Base-by-base conservation (phyloP, 805 yeast genomes). In the Naumovozyma baii region DNA sequence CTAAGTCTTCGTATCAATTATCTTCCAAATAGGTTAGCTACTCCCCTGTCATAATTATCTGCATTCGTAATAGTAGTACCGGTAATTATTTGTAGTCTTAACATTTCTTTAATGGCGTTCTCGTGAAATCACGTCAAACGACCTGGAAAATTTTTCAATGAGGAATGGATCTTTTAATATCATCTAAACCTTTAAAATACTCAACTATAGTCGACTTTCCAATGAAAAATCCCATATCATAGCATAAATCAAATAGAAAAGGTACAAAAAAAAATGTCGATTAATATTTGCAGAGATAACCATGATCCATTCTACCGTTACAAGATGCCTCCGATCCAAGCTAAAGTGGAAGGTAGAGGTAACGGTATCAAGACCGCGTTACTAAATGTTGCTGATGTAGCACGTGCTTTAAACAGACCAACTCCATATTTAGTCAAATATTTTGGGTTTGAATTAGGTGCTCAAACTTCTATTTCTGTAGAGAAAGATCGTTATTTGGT, bases 261-360 rank as follows among this genome's bases (percentile, higher is more conserved):
- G 9, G 26, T 7, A 10, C 26, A 29, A 9, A 8, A 8, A 49
- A 68, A 39, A 46, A 86, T 86, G 95, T 83, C 95, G 40, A 81
- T 90, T 60, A 90, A 92, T 66, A 90, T 92, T 56, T 81, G 95
- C 66, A 87, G 98, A 72, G 96, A 87, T 59, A 92, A 90, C 72
- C 79, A 83, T 57, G 98, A 92, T 70, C 96, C 96, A 34, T 92
- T 92, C 66, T 92, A 92, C 78, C 95, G 98, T 72, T 92, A 92
- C 68, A 92, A 92, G 72, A 92, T 92, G 98, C 98, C 98, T 61
- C 83, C 94, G 33, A 81, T 92, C 66, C 94, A 84, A 68, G 84
- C 96, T 52, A 92, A 92, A 74, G 85, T 85, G 50, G 97, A 92
- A 70, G 98, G 98, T 65, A 78, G 95, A 63, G 98, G 98, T 70